phyloP scores from a whole-genome alignment of 208 protist genomes.

The Tritrichomonas musculus region DNA sequence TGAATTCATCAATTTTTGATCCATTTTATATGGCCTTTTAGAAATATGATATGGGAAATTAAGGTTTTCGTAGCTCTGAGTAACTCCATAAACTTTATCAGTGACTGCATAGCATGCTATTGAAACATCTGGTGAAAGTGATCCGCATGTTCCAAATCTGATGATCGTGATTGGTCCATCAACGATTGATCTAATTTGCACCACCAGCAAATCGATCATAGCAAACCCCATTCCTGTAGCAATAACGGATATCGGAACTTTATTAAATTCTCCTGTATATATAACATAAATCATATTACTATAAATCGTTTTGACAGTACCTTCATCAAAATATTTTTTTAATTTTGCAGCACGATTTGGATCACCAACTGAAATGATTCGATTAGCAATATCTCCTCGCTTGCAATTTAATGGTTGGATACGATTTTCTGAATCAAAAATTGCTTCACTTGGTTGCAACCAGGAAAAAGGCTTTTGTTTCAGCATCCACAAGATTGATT shows the following conservation, averaged over 20 bases:
- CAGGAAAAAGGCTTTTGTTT: too few relatives aligned
- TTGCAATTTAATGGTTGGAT: slow-evolving; percentile 1
- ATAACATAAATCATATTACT: neutral
- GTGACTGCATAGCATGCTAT: neutral
- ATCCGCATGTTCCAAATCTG: neutral
- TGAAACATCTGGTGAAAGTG: neutral
- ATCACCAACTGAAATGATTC: neutral
- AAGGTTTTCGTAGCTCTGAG: neutral
- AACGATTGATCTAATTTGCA: neutral
- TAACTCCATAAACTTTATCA: neutral
- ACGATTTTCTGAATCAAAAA: neutral
- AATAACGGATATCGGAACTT: neutral
- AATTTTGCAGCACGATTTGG: neutral
- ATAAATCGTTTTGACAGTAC: neutral
- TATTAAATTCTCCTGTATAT: neutral
- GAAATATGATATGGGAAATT: neutral
- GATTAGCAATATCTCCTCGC: neutral
- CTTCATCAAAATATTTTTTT: neutral
- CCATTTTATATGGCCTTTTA: neutral
- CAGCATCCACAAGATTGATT: too few relatives aligned
- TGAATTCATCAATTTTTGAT: neutral
- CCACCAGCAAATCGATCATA: neutral
- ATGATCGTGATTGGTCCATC: neutral
- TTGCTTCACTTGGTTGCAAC: neutral
- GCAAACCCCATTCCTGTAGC: neutral